Evolutionary conservation across 331 rosid species (phyloP), one percentile per base, ranked within the genome.

Genomic region (Malus hybrid): DNA sequence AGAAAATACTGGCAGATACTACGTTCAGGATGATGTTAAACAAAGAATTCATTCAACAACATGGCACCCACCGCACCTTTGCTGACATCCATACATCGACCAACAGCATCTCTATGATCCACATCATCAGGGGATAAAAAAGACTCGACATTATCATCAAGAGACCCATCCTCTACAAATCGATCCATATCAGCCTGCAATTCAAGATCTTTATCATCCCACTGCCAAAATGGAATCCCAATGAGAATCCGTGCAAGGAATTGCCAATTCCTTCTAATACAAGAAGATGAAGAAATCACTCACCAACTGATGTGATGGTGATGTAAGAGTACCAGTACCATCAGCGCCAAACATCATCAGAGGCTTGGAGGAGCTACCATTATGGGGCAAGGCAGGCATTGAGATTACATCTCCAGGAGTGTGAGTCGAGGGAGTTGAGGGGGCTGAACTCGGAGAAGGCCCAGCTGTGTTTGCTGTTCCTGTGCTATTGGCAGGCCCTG

Each of bases 181-280:
- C 97, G 97, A 70, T 92, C 99, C 86, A 95, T 90, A 74, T 95
- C 98, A 90, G 93, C 98, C 98, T 95, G 90, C 99, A 95, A 92
- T 90, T 83, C 97, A 95, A 95, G 90, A 90, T 89, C 94, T 85
- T 95, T 95, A 90, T 95, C 94, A 95, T 88, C 97, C 96, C 97
- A 92, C 94, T 89, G 97, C 97, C 97, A 95, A 89, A 92, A 92
- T 81, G 94, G 89, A 88, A 92, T 83, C 76, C 81, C 92, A 88
- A 92, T 92, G 97, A 95, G 97, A 87, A 79, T 69, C 71, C 82
- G 80, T 33, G 90, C 86, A 85, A 85, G 90, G 87, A 90, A 83
- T 80, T 75, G 74, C 75, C 36, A 70, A 77, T 80, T 92, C 92
- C 97, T 88, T 81, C 82, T 76, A 65, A 78, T 59, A 66, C 67